Conservation (phyloP, 2,329 filamentous ascomycete genomes). For the Alternaria ventricosa region DNA sequence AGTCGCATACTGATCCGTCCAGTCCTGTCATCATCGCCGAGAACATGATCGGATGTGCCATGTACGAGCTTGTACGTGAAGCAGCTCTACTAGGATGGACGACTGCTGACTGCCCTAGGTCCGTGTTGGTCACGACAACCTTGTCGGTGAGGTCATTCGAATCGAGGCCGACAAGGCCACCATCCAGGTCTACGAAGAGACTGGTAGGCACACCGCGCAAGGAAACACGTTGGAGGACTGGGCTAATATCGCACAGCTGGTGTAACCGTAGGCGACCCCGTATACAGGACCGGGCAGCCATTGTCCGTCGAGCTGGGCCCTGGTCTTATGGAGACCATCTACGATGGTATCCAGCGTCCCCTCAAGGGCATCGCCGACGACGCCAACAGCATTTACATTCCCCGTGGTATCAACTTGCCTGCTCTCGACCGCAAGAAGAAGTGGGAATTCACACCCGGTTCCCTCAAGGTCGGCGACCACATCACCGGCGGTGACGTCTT, state of each 20-base stretch:
- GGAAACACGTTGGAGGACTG: background rate
- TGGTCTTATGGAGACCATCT: slow-evolving; percentile 97
- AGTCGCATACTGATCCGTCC: slow-evolving; percentile 32
- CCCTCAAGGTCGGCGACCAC: slow-evolving; percentile 93
- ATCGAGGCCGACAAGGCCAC: slow-evolving; percentile 95
- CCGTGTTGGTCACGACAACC: slow-evolving; percentile 86
- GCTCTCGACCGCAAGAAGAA: slow-evolving; percentile 89
- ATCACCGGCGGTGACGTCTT: slow-evolving; percentile 96
- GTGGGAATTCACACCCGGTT: slow-evolving; percentile 90
- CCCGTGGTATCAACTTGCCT: slow-evolving; percentile 86
- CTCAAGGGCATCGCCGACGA: slow-evolving; percentile 80
- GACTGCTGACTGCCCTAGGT: slow-evolving; percentile 62
- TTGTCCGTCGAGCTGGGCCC: slow-evolving; percentile 96
- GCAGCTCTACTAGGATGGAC: background rate
- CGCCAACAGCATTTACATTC: slow-evolving; percentile 94
- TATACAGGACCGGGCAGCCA: slow-evolving; percentile 88
- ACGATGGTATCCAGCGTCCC: slow-evolving; percentile 97
- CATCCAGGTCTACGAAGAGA: slow-evolving; percentile 99
- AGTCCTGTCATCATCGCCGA: slow-evolving; percentile 94
- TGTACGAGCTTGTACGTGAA: slow-evolving; percentile 90
- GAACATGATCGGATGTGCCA: slow-evolving; percentile 98
- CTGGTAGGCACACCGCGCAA: slow-evolving; percentile 64
- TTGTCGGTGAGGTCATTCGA: slow-evolving; percentile 97
- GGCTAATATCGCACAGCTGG: slow-evolving; percentile 69
- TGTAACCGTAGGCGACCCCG: slow-evolving; percentile 94